These are phyloP conservation scores for Podospora pseudoanserina DNA, from an alignment of 495 filamentous ascomycete species.

Conservation along the genomic window DNA sequence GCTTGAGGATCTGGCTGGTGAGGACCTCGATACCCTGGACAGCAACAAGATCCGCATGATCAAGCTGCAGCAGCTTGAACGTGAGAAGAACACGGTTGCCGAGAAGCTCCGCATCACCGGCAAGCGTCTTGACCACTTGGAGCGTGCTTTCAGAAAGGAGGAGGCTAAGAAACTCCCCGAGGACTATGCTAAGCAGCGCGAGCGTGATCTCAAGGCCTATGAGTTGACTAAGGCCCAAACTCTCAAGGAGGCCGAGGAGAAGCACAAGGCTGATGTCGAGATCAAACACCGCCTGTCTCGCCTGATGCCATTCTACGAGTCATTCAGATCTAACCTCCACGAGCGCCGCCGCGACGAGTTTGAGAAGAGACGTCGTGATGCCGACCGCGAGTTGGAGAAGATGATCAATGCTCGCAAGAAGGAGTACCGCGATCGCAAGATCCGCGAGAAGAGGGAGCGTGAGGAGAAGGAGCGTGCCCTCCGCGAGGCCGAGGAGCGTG, in stretches of 20 bases:
- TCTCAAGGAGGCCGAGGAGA: slow-evolving; percentile 72
- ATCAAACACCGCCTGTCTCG: slow-evolving; percentile 87
- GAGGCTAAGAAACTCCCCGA: slow-evolving; percentile 85
- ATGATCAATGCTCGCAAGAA: slow-evolving; percentile 82
- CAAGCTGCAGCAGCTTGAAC: slow-evolving; percentile 91
- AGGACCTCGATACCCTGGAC: slow-evolving; percentile 74
- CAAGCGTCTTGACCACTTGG: slow-evolving; percentile 95
- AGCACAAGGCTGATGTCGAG: slow-evolving; percentile 82
- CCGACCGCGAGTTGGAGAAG: slow-evolving; percentile 83
- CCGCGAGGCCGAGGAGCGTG: slow-evolving; percentile 81
- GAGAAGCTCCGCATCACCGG: slow-evolving; percentile 87
- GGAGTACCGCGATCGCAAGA: slow-evolving; percentile 71
- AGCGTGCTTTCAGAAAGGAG: slow-evolving; percentile 93
- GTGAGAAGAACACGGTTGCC: slow-evolving; percentile 91
- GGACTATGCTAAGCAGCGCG: slow-evolving; percentile 82
- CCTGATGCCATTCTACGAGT: slow-evolving; percentile 75
- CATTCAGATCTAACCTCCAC: slow-evolving; percentile 72
- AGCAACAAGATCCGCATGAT: slow-evolving; percentile 84
- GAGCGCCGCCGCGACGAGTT: slow-evolving; percentile 91
- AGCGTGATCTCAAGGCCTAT: slow-evolving; percentile 74
- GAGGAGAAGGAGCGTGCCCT: slow-evolving; percentile 73
- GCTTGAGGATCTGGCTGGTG: slow-evolving; percentile 76
- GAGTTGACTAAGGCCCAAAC: slow-evolving; percentile 72
- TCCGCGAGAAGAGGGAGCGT: slow-evolving; percentile 71
- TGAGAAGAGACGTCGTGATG: slow-evolving; percentile 83